These are phyloP conservation scores for Sporothrix dimorphospora DNA, from an alignment of 2,329 filamentous ascomycete species.

Conservation along the genomic window DNA sequence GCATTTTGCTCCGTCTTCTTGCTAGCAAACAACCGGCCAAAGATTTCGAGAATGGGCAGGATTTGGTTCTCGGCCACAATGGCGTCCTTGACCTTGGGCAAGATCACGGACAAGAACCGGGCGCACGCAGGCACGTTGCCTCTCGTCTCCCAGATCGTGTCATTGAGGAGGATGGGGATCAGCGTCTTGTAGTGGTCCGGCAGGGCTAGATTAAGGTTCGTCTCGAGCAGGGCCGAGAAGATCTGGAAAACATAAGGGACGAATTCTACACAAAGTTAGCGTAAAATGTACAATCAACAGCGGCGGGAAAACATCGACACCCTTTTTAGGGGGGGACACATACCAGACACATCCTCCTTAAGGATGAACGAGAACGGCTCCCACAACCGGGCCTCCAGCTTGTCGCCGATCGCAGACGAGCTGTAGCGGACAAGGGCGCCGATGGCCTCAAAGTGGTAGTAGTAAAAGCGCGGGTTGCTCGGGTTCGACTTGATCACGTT, in stretches of 20 bases:
- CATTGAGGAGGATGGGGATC: conserved; percentile 75
- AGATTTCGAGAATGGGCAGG: conserved; percentile 89
- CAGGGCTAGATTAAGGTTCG: conserved; percentile 76
- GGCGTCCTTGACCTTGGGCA: conserved; percentile 72
- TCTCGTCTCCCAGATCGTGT: conserved; percentile 85
- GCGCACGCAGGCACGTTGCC: conserved; percentile 93
- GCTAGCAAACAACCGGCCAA: conserved; percentile 81
- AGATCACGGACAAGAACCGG: conserved; percentile 79
- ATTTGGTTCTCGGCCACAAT: conserved; percentile 81
- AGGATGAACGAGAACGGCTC: conserved; percentile 80
- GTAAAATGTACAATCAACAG: too few species aligned
- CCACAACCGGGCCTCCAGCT: conserved; percentile 81
- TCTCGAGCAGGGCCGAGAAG: conserved; percentile 86
- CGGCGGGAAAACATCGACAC: too few species aligned
- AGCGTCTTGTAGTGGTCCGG: conserved; percentile 80
- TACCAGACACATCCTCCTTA: conserved; percentile 71
- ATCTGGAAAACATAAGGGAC: conserved; percentile 96
- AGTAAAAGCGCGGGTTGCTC: conserved; percentile 97
- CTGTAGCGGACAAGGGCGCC: conserved; percentile 82
- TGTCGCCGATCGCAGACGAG: conserved; percentile 65
- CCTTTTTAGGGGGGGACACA: too few species aligned
- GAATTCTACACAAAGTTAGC: conserved; percentile 63
- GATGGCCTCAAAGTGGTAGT: conserved; percentile 95
- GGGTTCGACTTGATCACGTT: conserved; percentile 92
- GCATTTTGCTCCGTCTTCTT: conserved; percentile 85